Conservation (phyloP, 768 basidiomycete species). For the Tylopilus felleus region DNA sequence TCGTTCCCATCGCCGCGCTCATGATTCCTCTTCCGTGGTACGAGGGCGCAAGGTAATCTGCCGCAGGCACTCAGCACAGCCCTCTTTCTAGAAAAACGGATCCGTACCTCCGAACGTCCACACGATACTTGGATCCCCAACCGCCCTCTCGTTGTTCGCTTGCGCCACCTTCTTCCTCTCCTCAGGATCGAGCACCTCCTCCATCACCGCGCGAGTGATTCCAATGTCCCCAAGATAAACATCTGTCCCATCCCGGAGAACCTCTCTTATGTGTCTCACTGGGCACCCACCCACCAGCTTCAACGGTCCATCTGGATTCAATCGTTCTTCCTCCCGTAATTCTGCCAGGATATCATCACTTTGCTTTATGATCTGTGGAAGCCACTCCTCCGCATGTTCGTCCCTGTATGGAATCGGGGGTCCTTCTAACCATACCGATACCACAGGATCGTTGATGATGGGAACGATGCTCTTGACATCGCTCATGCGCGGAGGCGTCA, state of each 20-base stretch:
- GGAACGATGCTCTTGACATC: conserved; percentile 39
- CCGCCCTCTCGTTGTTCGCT: conserved; percentile 39
- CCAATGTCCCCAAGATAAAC: conserved; percentile 45
- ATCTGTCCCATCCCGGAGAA: conserved; percentile 52
- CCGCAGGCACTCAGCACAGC: neutral
- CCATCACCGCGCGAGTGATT: conserved; percentile 25
- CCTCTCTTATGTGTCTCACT: conserved; percentile 49
- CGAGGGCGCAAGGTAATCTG: conserved; percentile 58
- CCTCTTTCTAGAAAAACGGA: neutral
- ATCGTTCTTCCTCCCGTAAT: conserved; percentile 15
- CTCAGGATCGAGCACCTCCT: conserved; percentile 35
- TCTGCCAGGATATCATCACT: conserved; percentile 22
- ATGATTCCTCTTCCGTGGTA: conserved; percentile 72
- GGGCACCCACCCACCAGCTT: conserved; percentile 45
- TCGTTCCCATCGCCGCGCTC: conserved; percentile 55
- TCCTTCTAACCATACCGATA: conserved; percentile 43
- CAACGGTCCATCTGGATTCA: conserved; percentile 19
- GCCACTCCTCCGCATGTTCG: conserved; percentile 40
- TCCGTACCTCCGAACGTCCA: conserved; percentile 61
- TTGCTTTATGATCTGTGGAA: conserved; percentile 18
- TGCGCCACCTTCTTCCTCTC: conserved; percentile 34
- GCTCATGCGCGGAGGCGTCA: conserved; percentile 53
- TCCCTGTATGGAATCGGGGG: conserved; percentile 54
- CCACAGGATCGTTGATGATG: conserved; percentile 47
- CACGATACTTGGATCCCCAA: conserved; percentile 53